phyloP scores from a whole-genome alignment of 2,329 filamentous ascomycete genomes.

The Cylindrodendrum hubeiense region DNA sequence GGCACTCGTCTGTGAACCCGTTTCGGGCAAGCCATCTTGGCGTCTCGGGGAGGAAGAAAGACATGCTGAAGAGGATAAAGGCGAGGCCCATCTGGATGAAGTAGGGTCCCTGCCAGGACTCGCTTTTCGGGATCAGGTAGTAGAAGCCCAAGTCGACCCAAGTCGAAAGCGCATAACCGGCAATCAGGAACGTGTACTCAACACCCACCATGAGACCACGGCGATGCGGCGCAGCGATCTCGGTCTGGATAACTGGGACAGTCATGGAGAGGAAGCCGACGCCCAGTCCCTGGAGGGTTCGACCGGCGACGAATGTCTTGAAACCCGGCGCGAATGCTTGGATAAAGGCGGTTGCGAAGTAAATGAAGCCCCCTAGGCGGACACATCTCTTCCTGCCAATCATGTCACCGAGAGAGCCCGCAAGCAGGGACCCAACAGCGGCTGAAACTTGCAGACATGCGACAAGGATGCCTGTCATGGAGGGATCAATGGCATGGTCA shows the following conservation, averaged over 20 bases:
- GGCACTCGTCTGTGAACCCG: slow-evolving; percentile 45
- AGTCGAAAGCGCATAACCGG: slow-evolving; percentile 29
- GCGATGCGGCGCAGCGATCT: slow-evolving; percentile 32
- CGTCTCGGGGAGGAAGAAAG: slow-evolving; percentile 48
- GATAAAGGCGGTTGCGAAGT: slow-evolving; percentile 32
- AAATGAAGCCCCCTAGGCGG: slow-evolving; percentile 28
- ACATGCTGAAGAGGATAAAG: slow-evolving; percentile 27
- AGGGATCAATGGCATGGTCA: slow-evolving; percentile 20
- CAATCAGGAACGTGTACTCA: slow-evolving; percentile 33
- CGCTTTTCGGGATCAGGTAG: slow-evolving; percentile 19
- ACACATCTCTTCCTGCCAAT: slow-evolving; percentile 30
- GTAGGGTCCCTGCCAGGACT: slow-evolving; percentile 31
- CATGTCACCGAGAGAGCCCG: slow-evolving; percentile 26
- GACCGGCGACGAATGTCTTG: slow-evolving; percentile 22
- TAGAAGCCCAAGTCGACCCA: slow-evolving; percentile 34
- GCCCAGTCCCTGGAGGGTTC: slow-evolving; percentile 28
- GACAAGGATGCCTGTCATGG: slow-evolving; percentile 27
- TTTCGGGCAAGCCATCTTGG: slow-evolving; percentile 56
- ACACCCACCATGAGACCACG: slow-evolving; percentile 33
- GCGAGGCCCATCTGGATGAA: slow-evolving; percentile 31
- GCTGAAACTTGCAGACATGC: slow-evolving; percentile 29
- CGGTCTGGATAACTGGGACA: slow-evolving; percentile 31
- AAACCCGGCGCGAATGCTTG: slow-evolving; percentile 29
- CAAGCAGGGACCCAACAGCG: slow-evolving; percentile 22
- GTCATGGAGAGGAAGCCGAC: slow-evolving; percentile 32